phyloP scores from a whole-genome alignment of 2,329 filamentous ascomycete species.

The Colletotrichum magnum region DNA sequence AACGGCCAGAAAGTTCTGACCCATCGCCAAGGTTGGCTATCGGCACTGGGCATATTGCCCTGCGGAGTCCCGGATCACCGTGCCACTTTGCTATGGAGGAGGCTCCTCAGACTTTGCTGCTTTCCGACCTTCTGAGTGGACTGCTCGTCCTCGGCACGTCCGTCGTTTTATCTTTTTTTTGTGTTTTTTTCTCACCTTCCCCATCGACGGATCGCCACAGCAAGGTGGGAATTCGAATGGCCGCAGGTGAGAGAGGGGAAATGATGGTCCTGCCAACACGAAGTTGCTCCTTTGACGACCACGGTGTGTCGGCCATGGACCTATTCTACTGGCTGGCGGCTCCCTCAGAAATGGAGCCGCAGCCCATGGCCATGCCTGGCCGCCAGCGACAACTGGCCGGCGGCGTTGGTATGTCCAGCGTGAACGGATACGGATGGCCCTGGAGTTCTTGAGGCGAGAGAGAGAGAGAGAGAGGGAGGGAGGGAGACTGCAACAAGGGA shows the following conservation, averaged over 20 bases:
- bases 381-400: neutral
- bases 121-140: slow-evolving; percentile 31
- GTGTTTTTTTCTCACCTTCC: neutral
- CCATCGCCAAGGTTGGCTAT: slow-evolving; percentile 36
- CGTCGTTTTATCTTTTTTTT: neutral
- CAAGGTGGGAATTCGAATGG: neutral
- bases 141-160: slow-evolving; percentile 2
- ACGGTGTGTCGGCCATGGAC: slow-evolving; percentile 21
- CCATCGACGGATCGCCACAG: slow-evolving; percentile 30
- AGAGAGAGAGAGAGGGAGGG: no score
- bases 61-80: slow-evolving; percentile 37
- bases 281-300: slow-evolving; percentile 9
- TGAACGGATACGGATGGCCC: no score
- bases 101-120: slow-evolving; percentile 33
- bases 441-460: no score
- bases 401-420: neutral
- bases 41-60: slow-evolving; percentile 38
- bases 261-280: slow-evolving; percentile 33
- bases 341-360: slow-evolving; percentile 18
- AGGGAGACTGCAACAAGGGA: no score
- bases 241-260: slow-evolving; percentile 14
- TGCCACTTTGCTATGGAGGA: slow-evolving; percentile 26
- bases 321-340: slow-evolving; percentile 19
- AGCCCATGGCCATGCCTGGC: slow-evolving; percentile 7
- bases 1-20: slow-evolving; percentile 32